Percentiles rank a stretch among this genome's conserved stretches.
These are phyloP conservation scores for Colletotrichum siamense DNA, from an alignment of 2,329 filamentous ascomycete species.

Conservation along the genomic window DNA sequence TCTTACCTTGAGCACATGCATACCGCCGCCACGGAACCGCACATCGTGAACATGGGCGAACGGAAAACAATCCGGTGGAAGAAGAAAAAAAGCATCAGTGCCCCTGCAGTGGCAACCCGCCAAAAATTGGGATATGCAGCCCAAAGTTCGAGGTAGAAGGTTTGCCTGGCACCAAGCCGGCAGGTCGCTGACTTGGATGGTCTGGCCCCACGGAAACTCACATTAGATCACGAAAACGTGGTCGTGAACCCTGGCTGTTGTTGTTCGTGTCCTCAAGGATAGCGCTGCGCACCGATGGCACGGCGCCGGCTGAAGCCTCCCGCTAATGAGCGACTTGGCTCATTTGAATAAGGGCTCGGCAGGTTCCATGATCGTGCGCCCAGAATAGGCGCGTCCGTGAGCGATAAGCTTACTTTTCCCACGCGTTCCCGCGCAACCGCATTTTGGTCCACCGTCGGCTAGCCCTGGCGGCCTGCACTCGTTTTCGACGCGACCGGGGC, in stretches of 20 bases:
- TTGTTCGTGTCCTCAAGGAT: background rate
- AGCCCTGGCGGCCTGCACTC: background rate
- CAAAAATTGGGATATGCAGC: background rate
- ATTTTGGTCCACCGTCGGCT: background rate
- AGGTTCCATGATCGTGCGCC: background rate
- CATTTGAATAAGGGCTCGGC: background rate
- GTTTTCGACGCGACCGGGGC: background rate
- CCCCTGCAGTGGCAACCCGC: background rate
- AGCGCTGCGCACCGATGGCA: conserved; percentile 6
- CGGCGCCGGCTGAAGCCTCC: conserved; percentile 12
- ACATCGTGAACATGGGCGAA: background rate
- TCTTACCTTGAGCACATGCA: background rate
- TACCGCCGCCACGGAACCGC: background rate
- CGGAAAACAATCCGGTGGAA: background rate
- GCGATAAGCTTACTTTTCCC: background rate
- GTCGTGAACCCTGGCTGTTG: background rate
- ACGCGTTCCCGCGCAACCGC: conserved; percentile 6
- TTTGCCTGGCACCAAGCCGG: background rate
- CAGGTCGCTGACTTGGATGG: background rate
- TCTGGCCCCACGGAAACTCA: background rate
- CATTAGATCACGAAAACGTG: background rate
- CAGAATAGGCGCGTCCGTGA: background rate
- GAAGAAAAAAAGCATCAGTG: background rate
- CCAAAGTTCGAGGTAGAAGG: background rate
- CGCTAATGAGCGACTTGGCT: background rate